Evolutionary conservation across 176 grass and related monocot genomes (phyloP).

Genomic region (Pontederia paniculata): DNA sequence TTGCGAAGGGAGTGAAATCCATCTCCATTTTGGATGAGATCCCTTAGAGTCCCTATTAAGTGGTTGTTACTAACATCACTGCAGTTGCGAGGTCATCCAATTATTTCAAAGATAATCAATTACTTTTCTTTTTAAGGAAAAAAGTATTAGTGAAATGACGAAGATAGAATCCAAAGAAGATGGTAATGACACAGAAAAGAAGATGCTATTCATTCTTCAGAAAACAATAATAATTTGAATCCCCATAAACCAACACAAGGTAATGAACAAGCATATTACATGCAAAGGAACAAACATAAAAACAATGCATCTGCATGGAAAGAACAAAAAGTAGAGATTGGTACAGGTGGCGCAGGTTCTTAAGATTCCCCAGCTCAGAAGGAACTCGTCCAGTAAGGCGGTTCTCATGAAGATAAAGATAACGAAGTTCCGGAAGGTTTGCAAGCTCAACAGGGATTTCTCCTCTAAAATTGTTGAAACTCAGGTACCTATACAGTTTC

Average conservation of each 20-base stretch:
- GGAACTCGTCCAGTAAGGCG: conserved; percentile 59
- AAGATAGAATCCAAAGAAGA: not conserved
- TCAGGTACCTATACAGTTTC: conserved; percentile 65
- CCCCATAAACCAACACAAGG: not conserved
- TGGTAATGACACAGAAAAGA: not conserved
- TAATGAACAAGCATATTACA: not conserved
- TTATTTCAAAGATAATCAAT: conserved; percentile 8
- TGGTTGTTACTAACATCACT: conserved; percentile 91
- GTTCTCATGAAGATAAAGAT: conserved; percentile 91
- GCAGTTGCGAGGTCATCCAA: conserved; percentile 8
- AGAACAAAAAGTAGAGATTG: conserved; percentile 1
- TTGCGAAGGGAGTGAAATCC: conserved; percentile 86
- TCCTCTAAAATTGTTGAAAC: conserved; percentile 97
- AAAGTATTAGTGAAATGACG: conserved; percentile 4
- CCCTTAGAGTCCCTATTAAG: conserved; percentile 64
- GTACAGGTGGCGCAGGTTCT: conserved; percentile 85
- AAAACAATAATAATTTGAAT: not conserved
- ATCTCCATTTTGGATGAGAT: conserved; percentile 61
- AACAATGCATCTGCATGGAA: conserved; percentile 3
- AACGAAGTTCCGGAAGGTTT: conserved; percentile 69
- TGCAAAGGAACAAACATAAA: not conserved
- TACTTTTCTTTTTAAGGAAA: conserved; percentile 1
- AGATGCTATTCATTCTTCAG: not conserved
- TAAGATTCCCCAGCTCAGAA: conserved; percentile 67
- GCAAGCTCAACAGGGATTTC: conserved; percentile 91